Percentiles rank a stretch among this genome's conserved stretches.
Conservation (phyloP, 192 early-diverging fungal species). For the Chytriomyces sp. region DNA sequence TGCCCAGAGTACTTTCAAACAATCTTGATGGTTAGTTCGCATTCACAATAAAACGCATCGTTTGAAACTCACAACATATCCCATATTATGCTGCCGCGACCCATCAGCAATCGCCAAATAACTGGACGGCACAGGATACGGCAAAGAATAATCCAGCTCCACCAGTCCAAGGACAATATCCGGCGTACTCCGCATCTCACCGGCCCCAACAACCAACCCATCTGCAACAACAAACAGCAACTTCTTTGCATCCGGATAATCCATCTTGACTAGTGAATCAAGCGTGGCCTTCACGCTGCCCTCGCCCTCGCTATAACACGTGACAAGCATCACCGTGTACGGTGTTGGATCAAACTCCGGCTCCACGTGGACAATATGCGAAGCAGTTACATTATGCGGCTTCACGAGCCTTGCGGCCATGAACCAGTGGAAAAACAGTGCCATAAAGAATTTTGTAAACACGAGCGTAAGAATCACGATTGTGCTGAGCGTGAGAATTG, state of each 20-base stretch:
- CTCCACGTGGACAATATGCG: neutral
- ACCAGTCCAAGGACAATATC: conserved; percentile 82
- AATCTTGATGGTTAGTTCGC: neutral
- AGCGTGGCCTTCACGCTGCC: conserved; percentile 71
- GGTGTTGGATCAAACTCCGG: conserved; percentile 12
- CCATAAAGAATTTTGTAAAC: conserved; percentile 51
- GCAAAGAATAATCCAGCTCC: conserved; percentile 29
- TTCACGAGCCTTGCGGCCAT: conserved; percentile 26
- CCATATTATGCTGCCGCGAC: conserved; percentile 88
- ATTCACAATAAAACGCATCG: neutral
- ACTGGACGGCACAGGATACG: conserved; percentile 22
- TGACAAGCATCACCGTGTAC: conserved; percentile 78
- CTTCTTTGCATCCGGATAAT: conserved; percentile 86
- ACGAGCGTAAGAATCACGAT: conserved; percentile 50
- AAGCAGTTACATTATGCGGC: conserved; percentile 10
- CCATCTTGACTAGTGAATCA: conserved; percentile 83
- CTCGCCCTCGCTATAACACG: conserved; percentile 89
- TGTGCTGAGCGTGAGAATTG: conserved; percentile 39
- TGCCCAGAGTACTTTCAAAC: conserved; percentile 20
- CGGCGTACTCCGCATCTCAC: conserved; percentile 80
- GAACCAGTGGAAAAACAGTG: conserved; percentile 55
- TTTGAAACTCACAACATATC: conserved; percentile 53
- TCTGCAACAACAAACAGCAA: conserved; percentile 90
- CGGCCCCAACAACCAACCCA: conserved; percentile 86
- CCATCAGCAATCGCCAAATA: conserved; percentile 89